A percentile compares a stretch with the other conserved stretches of the same genome.
These are phyloP conservation scores for Fusarium acutatum DNA, from an alignment of 2,329 filamentous ascomycete species.

Conservation along the genomic window DNA sequence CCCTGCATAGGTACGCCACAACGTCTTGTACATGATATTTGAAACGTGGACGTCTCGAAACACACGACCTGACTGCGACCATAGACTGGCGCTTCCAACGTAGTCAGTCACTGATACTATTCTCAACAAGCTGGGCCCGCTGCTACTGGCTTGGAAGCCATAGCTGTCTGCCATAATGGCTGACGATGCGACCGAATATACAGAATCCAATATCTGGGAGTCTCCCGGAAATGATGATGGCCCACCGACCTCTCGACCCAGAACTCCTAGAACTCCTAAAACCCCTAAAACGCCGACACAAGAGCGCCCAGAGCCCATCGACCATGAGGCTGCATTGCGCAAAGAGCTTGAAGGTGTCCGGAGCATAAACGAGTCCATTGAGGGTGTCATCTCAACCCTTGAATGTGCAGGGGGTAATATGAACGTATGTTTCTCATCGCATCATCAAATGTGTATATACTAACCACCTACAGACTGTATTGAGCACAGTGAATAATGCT, in stretches of 20 bases:
- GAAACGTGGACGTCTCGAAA: conserved; percentile 15
- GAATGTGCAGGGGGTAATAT: conserved; percentile 80
- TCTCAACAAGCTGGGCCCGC: background rate
- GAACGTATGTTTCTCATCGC: conserved; percentile 59
- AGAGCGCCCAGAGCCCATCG: conserved; percentile 57
- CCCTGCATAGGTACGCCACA: conserved; percentile 20
- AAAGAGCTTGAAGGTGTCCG: conserved; percentile 84
- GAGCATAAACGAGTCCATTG: conserved; percentile 87
- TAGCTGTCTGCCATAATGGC: conserved; percentile 48
- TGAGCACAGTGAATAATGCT: conserved; percentile 84
- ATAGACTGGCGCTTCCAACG: conserved; percentile 16
- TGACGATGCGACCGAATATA: conserved; percentile 54
- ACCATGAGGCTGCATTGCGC: conserved; percentile 77
- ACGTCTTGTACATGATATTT: conserved; percentile 1
- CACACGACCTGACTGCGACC: conserved; percentile 19
- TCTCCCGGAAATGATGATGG: conserved; percentile 51
- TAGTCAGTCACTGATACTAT: conserved; percentile 10
- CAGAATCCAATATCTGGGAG: conserved; percentile 59
- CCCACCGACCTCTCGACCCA: conserved; percentile 43
- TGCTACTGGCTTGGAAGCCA: background rate
- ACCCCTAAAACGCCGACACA: conserved; percentile 58
- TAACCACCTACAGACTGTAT: conserved; percentile 69
- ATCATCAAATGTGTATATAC: background rate
- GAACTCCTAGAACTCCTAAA: conserved; percentile 54
- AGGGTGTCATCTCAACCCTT: conserved; percentile 76